Conservation (phyloP, 441 rosid species). For the Populus trichocarpa region DNA sequence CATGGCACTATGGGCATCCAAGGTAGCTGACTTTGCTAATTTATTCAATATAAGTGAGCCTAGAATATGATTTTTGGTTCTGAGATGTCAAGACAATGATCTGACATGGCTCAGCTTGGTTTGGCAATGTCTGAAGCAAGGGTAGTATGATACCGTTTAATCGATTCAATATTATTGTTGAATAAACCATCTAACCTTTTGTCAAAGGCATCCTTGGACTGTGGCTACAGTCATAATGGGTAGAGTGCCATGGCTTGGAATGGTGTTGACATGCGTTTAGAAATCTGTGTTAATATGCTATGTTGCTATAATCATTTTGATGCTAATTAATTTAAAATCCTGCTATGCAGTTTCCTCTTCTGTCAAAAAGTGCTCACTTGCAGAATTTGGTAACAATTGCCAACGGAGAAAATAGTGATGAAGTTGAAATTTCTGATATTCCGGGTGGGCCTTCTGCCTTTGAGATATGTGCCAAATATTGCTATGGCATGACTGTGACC, state of each 20-base stretch:
- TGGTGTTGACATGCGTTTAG: not conserved
- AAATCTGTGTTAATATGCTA: not conserved
- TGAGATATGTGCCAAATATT: slow-evolving; percentile 78
- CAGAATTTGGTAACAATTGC: slow-evolving; percentile 54
- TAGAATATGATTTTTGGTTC: not conserved
- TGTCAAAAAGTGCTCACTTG: slow-evolving; percentile 60
- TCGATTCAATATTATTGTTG: not conserved
- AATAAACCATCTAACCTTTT: not conserved
- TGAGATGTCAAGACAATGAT: not conserved
- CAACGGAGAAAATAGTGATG: slow-evolving; percentile 42
- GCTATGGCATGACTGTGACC: slow-evolving; percentile 76
- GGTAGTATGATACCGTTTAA: not conserved
- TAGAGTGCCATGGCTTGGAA: not conserved
- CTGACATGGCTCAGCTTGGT: not conserved
- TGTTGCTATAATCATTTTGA: slow-evolving; percentile 1
- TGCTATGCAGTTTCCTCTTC: slow-evolving; percentile 70
- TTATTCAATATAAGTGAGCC: not conserved
- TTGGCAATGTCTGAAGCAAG: not conserved
- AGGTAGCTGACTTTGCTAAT: not conserved
- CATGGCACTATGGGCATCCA: not conserved
- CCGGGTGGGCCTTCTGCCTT: slow-evolving; percentile 77
- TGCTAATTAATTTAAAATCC: slow-evolving; percentile 11
- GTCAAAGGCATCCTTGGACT: not conserved
- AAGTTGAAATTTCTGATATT: slow-evolving; percentile 57
- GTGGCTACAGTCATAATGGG: not conserved